Base-by-base conservation (phyloP, 1,139 yeast genomes). In the Debaryomyces fabryi region DNA sequence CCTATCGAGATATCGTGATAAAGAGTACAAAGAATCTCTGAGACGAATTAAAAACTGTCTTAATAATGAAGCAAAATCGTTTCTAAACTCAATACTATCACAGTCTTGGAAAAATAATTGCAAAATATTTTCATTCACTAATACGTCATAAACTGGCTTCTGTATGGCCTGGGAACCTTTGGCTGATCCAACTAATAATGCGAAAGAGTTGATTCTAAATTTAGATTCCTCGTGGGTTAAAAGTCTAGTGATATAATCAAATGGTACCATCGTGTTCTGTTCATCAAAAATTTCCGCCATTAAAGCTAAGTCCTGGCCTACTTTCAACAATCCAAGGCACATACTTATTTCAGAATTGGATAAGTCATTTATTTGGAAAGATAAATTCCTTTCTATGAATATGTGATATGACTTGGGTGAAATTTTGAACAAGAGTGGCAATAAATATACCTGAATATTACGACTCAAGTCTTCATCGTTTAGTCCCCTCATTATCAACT, bases 31-130 rank as follows among this genome's bases (percentile, higher is more conserved):
- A 0, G 93, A 86, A 46, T 86, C 95, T 50, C 86, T 73, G 7
- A 88, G 66, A 55, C 96, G 73, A 36, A 77, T 67, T 4, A 88
- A 61, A 54, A 90, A 83, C 46, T 76, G 82, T 44, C 85, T 77
- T 50, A 89, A 67, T 23, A 79, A 60, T 3, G 92, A 83, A 27
- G 76, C 72, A 46, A 87, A 81, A 45, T 80, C 83, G 55, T 83
- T 84, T 58, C 97, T 72, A 0, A 81, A 72, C 49, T 86, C 93
- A 12, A 90, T 76, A 45, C 86, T 82, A 10, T 79, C 74, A 27
- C 60, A 58, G 50, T 88, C 95, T 30, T 77, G 72, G 50, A 86
- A 76, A 52, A 85, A 74, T 9, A 72, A 64, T 50, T 78, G 79
- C 8, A 85, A 58, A 3, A 68, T 45, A 27, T 51, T 47, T 32